Evolutionary conservation across 1,284 basidiomycete genomes (phyloP).

Genomic region (Volvariella volvacea): DNA sequence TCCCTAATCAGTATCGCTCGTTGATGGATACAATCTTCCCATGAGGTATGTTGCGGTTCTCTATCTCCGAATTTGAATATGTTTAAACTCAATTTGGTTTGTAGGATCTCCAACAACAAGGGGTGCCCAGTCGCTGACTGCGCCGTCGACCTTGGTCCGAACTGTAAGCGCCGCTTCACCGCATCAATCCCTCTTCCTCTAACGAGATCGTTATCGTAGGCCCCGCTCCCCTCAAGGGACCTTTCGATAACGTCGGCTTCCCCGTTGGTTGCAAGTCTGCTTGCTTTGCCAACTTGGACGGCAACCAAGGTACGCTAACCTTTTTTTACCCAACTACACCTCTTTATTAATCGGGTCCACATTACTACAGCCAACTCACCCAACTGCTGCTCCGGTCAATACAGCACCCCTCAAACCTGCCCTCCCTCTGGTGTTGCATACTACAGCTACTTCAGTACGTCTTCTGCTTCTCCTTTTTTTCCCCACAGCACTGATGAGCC

Average conservation of each 20-base stretch:
- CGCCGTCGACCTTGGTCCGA: constrained; percentile 44
- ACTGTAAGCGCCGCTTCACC: constrained; percentile 24
- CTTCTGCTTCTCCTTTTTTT: no score
- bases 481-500: no score
- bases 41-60: constrained; percentile 2
- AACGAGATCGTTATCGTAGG: constrained; percentile 13
- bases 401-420: constrained; percentile 44
- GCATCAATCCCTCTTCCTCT: not conserved
- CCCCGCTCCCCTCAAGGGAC: constrained; percentile 38
- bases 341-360: not conserved
- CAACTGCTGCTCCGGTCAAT: constrained; percentile 51
- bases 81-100: no score
- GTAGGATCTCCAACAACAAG: constrained; percentile 39
- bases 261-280: constrained; percentile 53
- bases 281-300: constrained; percentile 43
- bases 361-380: constrained; percentile 30
- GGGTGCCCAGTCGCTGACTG: constrained; percentile 47
- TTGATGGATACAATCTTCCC: constrained; percentile 58
- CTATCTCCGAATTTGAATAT: no score
- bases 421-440: constrained; percentile 37
- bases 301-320: constrained; percentile 25
- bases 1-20: constrained; percentile 34
- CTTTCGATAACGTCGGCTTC: constrained; percentile 38
- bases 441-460: constrained; percentile 45
- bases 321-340: not conserved